Base-by-base conservation (phyloP, 1,284 basidiomycete species). In the Ustilago vetiveriae region DNA sequence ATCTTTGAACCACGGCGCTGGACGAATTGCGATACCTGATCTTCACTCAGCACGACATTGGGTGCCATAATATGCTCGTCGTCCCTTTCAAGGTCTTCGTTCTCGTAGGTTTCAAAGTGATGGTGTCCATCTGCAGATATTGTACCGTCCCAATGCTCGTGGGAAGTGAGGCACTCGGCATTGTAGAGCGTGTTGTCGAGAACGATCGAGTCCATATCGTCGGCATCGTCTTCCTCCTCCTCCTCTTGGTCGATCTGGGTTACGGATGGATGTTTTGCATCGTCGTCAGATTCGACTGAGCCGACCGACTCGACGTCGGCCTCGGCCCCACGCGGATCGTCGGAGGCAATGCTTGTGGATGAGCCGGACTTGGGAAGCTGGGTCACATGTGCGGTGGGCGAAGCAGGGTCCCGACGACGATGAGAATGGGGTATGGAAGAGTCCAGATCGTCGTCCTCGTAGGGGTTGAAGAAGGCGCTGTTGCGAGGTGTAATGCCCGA, bases 131-230 rank as follows among this genome's bases (percentile, higher is more conserved):
- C 56, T 27, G 58, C 58, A 21, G 58, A 51, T n/a, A 55, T 55
- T 29, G 48, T 21, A 4, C 43, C 58, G 37, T 38, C 48, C 76
- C 76, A 78, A 17, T 72, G 70, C 32, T 72, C 47, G 44, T 75
- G 75, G 6, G 73, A 47, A 14, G 72, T 76, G 42, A 78, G 58
- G 24, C 63, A 77, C 11, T 69, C 75, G 17, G 76, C 76, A 27
- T 78, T 78, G 53, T 59, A 76, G n/a, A 78, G 49, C 0, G 76
- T 78, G 38, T 78, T 77, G 63, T 77, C 75, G 9, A 72, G 55
- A 29, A 73, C 52, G 41, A 69, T 53, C 3, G 75, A 55, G 40
- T 76, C 71, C 21, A 76, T 58, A 23, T 57, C 47, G 14, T 70
- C 58, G 23, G 45, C 44, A 5, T 71, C 70, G 1, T 74, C 68